A percentile compares a stretch with the other conserved stretches of the same genome.
Conservation (phyloP, 1,284 basidiomycete genomes). For the Sanghuangporus sanghuang region DNA sequence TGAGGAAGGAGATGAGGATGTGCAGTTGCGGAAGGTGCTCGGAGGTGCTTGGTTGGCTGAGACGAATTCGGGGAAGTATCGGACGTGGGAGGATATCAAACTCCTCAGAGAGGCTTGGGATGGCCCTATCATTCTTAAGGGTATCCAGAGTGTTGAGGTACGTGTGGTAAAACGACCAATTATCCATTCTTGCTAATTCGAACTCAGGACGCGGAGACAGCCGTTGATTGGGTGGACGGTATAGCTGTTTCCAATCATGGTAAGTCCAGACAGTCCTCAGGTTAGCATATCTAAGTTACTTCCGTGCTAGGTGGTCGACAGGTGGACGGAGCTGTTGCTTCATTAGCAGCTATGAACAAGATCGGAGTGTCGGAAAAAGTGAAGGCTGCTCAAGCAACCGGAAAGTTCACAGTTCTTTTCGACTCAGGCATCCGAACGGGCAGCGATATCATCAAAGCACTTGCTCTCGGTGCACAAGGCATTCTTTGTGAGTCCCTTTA, state of each 20-base stretch:
- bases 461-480: constrained; percentile 65
- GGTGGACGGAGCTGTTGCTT: constrained; percentile 73
- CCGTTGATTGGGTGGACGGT: constrained; percentile 61
- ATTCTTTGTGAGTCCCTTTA: constrained; percentile 46
- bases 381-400: constrained; percentile 47
- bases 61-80: constrained; percentile 51
- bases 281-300: not conserved
- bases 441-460: constrained; percentile 70
- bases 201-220: constrained; percentile 61
- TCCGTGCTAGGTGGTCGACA: constrained; percentile 60
- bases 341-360: constrained; percentile 61
- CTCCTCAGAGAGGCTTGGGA: constrained; percentile 65
- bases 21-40: constrained; percentile 35
- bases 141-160: constrained; percentile 48
- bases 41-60: constrained; percentile 54
- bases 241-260: constrained; percentile 83
- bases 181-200: constrained; percentile 9
- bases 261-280: constrained; percentile 23
- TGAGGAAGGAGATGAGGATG: constrained; percentile 41
- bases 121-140: constrained; percentile 65
- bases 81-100: constrained; percentile 59
- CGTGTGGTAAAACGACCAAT: constrained; percentile 23
- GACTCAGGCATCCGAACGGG: constrained; percentile 78
- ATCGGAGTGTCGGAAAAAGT: constrained; percentile 58
- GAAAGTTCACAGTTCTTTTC: constrained; percentile 66